Percentiles rank a stretch among this genome's conserved stretches.
phyloP scores from a whole-genome alignment of 192 early-diverging fungal species.

The Radiomyces spectabilis region DNA sequence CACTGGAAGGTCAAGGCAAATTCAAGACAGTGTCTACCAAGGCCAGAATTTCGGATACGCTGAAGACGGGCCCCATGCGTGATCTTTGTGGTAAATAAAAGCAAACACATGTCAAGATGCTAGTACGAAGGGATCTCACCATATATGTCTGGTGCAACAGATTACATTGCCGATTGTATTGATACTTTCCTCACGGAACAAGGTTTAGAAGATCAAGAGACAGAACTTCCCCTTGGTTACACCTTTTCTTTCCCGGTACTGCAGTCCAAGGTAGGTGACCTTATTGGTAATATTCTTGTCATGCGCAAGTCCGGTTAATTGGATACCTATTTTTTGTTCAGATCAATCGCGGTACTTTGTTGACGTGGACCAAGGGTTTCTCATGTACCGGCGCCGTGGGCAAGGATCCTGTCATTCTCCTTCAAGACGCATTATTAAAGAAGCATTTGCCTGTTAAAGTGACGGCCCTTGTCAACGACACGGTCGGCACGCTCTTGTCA shows the following conservation, averaged over 20 bases:
- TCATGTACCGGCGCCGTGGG: slow-evolving; percentile 65
- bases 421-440: slow-evolving; percentile 73
- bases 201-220: slow-evolving; percentile 15
- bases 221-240: slow-evolving; percentile 60
- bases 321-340: slow-evolving; percentile 4
- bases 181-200: slow-evolving; percentile 58
- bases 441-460: slow-evolving; percentile 72
- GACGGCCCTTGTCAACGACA: slow-evolving; percentile 93
- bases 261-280: slow-evolving; percentile 51
- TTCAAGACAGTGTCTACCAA: slow-evolving; percentile 66
- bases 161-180: slow-evolving; percentile 88
- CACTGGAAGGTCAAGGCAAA: slow-evolving; percentile 68
- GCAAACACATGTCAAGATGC: too few species aligned
- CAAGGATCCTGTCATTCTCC: slow-evolving; percentile 74
- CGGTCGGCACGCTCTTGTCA: slow-evolving; percentile 87
- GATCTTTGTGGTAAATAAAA: slow-evolving; percentile 32
- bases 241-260: slow-evolving; percentile 96
- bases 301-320: not conserved
- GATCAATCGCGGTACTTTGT: slow-evolving; percentile 59
- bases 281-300: not conserved
- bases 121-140: too few species aligned
- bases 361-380: slow-evolving; percentile 90
- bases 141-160: too few species aligned
- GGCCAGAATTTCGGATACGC: slow-evolving; percentile 53
- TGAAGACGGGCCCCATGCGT: slow-evolving; percentile 49